Base-by-base conservation (phyloP, 2,329 filamentous ascomycete species). In the Sclerotinia borealis region DNA sequence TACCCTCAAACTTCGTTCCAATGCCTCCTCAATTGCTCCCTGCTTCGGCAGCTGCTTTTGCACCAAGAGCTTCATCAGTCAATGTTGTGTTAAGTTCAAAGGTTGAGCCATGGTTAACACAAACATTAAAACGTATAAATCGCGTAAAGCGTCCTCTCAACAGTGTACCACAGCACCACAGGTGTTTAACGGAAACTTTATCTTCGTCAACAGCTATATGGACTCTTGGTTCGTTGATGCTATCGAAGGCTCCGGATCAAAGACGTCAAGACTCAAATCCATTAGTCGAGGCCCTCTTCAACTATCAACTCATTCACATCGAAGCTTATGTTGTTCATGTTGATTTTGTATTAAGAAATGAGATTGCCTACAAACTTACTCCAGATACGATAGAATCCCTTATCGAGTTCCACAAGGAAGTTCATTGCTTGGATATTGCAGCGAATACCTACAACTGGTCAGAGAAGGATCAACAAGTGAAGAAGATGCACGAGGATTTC, bases 281-380 rank as follows among this genome's bases (percentile, higher is more conserved):
- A 51, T 81, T 96, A 68, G 83, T 93, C 69, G 92, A 97, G 78
- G 91, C 90, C 68, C 80, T 97, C 67, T 92, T 90, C 84, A 96
- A 96, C 83, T 95, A 93, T 78, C 90, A 96, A 80, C 85, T 97
- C 74, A 81, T 97, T 74, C 92, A 97, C 76, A 81, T 98, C 71
- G 93, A 98, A 79, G 95, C 95, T 59, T 99, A 99, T 77, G 93
- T 98, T 71, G 95, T 99, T 66, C 93, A 98, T 77, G 92, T 99
- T 77, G 95, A 99, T 80, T 96, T 98, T 92, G 93, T 99, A 65
- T 86, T 96, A 73, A 90, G 93, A 78, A 95, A 96, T 76, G 95
- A 98, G 80, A 92, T 99, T 73, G 95, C 93, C 70, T 98, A 93
- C 85, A 99, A 99, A 84, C 85, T 99, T 73, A 98, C 93, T 29